Evolutionary conservation across 1,284 basidiomycete genomes (phyloP), one percentile per base, ranked within the genome.

Genomic region (Cutaneotrichosporon mucoides): DNA sequence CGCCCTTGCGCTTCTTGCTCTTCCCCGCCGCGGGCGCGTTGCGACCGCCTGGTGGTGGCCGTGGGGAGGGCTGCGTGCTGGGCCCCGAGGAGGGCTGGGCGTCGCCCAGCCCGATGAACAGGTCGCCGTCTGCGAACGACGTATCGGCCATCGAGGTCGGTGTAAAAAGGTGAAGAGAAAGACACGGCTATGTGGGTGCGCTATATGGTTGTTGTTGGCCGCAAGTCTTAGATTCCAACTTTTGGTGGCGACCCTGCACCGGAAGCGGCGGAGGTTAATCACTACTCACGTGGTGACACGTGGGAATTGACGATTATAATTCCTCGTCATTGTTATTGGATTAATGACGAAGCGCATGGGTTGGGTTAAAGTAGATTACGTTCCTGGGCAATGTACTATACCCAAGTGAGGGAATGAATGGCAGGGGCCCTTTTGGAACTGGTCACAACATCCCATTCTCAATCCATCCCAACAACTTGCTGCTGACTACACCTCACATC

Each of bases 91-190:
- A 48, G 0, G 37, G 38, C 24, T 49, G 38, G 33, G n/a, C 34
- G 35, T 46, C 53, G 36, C 51, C 57, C 13, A 64, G 61, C 11
- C 59, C 54, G 44, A 64, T 61, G 47, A 59, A 64, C 44, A 61
- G 59, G 55, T 64, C 62, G 51, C 59, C 59, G 43, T 45, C 44
- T 11, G 37, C 45, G 37, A 50, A 49, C 40, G 45, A 40, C 33
- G 55, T 42, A 24, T 47, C 36, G 33, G 55, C 47, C 47, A 50
- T 56, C 16, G 37, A n/a, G 16, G 45, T 46, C 12, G 53, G 11
- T 13, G 34, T 35, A 9, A 33, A 11, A 24, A 16, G 41, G 38
- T 35, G 48, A 7, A n/a, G 51, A 16, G 24, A 24, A 24, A 24
- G 24, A 24, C 24, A 24, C 24, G 24, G 24, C 24, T 24, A 24